Percentiles rank a stretch among this genome's conserved stretches.
Conservation (phyloP, 2,329 filamentous ascomycete genomes). For the Ceratocystis cubensis region DNA sequence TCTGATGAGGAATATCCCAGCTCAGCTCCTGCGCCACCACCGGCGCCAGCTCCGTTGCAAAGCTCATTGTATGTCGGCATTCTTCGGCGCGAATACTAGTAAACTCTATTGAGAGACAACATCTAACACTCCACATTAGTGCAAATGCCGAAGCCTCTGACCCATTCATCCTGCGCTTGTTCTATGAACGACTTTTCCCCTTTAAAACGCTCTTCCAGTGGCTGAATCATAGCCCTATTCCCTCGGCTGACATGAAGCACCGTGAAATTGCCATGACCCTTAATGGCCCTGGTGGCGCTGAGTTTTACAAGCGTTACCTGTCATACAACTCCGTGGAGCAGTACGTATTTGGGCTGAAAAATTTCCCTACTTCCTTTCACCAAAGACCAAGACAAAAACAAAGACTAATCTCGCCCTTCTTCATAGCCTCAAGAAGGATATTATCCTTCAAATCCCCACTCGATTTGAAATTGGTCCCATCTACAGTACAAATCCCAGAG, state of each 20-base stretch:
- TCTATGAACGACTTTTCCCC: constrained; percentile 91
- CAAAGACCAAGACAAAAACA: constrained; percentile 18
- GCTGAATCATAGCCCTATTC: constrained; percentile 85
- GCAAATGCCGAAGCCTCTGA: constrained; percentile 20
- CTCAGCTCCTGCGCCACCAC: constrained; percentile 29
- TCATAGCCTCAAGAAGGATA: constrained; percentile 70
- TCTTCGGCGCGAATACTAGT: not conserved
- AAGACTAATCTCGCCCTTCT: not conserved
- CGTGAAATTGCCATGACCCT: constrained; percentile 94
- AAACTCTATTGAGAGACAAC: not conserved
- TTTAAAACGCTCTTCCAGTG: constrained; percentile 94
- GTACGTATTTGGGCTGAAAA: constrained; percentile 27
- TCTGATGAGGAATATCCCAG: constrained; percentile 48
- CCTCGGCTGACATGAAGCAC: constrained; percentile 77
- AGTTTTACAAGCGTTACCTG: constrained; percentile 86
- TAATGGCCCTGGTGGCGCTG: constrained; percentile 45
- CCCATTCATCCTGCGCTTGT: constrained; percentile 65
- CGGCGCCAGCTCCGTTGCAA: constrained; percentile 28
- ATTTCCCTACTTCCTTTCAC: not conserved
- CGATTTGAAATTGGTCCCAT: constrained; percentile 99
- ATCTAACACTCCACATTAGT: constrained; percentile 13
- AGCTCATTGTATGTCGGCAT: constrained; percentile 17
- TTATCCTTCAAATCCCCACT: constrained; percentile 73
- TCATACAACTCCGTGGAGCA: constrained; percentile 45
- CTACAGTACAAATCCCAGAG: constrained; percentile 84